Conservation (phyloP, 139 green algal genomes). For the Zygnema cylindricum region DNA sequence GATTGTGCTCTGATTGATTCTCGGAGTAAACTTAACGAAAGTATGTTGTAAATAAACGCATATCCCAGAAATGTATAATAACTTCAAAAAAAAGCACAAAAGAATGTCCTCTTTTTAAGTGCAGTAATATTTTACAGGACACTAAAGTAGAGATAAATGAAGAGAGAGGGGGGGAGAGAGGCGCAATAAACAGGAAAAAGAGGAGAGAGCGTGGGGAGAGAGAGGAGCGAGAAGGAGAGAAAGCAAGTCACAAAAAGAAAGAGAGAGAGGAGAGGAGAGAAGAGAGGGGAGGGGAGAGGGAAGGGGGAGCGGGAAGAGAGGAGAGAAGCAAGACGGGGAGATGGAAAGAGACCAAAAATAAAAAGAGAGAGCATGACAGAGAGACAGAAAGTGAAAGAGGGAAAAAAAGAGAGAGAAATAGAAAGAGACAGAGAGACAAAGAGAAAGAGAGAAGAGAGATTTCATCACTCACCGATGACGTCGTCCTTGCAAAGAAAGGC, state of each 20-base stretch:
- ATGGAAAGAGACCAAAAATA: no score
- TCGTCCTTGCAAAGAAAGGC: constrained; percentile 15
- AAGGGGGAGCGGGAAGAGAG: constrained; percentile 1
- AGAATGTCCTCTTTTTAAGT: no score
- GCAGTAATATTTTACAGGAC: not conserved
- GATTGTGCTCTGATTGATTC: no score
- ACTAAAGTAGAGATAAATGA: not conserved
- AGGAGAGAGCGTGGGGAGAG: no score
- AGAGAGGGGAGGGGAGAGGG: not conserved
- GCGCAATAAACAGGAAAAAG: no score
- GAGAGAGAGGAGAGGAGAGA: not conserved
- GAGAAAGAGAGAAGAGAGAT: not conserved
- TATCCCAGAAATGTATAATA: no score
- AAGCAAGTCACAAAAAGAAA: not conserved
- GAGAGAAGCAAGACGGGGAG: not conserved
- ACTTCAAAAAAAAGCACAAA: no score
- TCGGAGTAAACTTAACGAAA: no score
- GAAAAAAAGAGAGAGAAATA: not conserved
- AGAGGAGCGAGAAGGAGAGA: no score
- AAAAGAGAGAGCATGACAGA: not conserved
- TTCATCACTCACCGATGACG: constrained; percentile 26
- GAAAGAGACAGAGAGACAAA: not conserved
- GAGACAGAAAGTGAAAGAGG: not conserved
- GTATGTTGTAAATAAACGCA: no score
- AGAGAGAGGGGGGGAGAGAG: no score